A percentile compares a stretch with the other conserved stretches of the same genome.
Evolutionary conservation across 306 rosid genomes (phyloP).

Genomic region (Cucumis hystrix): DNA sequence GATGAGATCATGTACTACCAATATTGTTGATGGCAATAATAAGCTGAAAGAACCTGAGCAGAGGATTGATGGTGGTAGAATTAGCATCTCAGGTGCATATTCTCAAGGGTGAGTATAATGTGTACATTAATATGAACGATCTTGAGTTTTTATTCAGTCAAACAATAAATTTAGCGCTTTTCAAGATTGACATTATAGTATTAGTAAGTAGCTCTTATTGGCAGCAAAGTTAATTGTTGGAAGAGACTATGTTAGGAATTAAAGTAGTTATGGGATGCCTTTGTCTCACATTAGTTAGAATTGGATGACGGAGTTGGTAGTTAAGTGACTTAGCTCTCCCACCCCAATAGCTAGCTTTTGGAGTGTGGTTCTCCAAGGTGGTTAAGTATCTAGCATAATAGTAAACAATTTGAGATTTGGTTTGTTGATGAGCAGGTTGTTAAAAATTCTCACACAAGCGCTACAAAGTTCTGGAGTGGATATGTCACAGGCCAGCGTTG

Average conservation of each 20-base stretch:
- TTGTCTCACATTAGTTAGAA: too few species aligned
- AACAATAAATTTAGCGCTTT: neutral
- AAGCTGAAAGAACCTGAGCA: slow-evolving; percentile 71
- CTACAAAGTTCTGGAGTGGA: slow-evolving; percentile 93
- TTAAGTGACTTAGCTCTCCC: too few species aligned
- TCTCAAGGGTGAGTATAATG: slow-evolving; percentile 69
- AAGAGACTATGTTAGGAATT: neutral
- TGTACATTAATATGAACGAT: neutral
- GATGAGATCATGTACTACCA: slow-evolving; percentile 22
- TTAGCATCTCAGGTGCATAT: slow-evolving; percentile 81
- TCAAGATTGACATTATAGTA: neutral
- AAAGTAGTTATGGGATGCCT: too few species aligned
- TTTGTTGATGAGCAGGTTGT: slow-evolving; percentile 41
- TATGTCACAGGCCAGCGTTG: slow-evolving; percentile 81
- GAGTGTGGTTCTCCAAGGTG: too few species aligned
- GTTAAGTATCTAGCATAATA: too few species aligned
- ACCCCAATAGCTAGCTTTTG: too few species aligned
- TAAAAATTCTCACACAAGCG: slow-evolving; percentile 78
- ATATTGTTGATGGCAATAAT: slow-evolving; percentile 27
- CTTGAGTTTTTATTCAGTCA: neutral
- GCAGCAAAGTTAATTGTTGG: neutral
- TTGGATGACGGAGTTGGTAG: too few species aligned
- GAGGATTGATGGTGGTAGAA: slow-evolving; percentile 73
- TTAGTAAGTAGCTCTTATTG: neutral
- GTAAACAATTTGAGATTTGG: neutral